Percentiles rank a stretch among this genome's conserved stretches.
Evolutionary conservation across 768 basidiomycete genomes (phyloP).

Genomic region (Lanmaoa rubissima): DNA sequence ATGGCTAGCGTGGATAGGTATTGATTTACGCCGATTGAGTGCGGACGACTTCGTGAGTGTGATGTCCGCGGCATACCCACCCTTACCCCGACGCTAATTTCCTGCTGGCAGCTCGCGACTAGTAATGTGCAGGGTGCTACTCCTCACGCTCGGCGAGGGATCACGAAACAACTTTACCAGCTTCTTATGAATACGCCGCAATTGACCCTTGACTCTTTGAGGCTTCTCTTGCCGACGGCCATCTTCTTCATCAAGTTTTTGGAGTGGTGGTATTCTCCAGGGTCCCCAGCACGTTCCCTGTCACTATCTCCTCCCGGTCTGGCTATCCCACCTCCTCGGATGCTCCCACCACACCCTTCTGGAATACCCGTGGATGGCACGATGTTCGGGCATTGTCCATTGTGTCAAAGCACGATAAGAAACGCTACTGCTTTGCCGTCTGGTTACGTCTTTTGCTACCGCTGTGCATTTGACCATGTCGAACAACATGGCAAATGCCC

Average conservation of each 20-base stretch:
- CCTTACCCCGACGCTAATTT: constrained; percentile 1
- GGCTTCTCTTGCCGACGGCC: constrained; percentile 76
- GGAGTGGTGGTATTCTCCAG: constrained; percentile 99
- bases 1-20: constrained; percentile 84
- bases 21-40: constrained; percentile 78
- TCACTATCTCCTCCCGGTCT: constrained; percentile 62
- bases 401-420: constrained; percentile 69
- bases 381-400: constrained; percentile 79
- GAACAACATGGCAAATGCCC: constrained; percentile 80
- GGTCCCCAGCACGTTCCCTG: constrained; percentile 78
- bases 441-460: constrained; percentile 94
- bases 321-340: constrained; percentile 71
- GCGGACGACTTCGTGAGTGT: constrained; percentile 72
- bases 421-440: constrained; percentile 91
- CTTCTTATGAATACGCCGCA: constrained; percentile 55
- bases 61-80: not conserved
- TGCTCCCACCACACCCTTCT: constrained; percentile 71
- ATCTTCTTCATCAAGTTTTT: constrained; percentile 96
- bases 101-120: constrained; percentile 15
- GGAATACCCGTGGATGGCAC: constrained; percentile 61
- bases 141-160: constrained; percentile 32
- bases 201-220: constrained; percentile 72
- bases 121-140: constrained; percentile 14
- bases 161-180: constrained; percentile 44
- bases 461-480: constrained; percentile 83